Base-by-base conservation (phyloP, 179 eudicot genomes). In the Carnegiea gigantea region DNA sequence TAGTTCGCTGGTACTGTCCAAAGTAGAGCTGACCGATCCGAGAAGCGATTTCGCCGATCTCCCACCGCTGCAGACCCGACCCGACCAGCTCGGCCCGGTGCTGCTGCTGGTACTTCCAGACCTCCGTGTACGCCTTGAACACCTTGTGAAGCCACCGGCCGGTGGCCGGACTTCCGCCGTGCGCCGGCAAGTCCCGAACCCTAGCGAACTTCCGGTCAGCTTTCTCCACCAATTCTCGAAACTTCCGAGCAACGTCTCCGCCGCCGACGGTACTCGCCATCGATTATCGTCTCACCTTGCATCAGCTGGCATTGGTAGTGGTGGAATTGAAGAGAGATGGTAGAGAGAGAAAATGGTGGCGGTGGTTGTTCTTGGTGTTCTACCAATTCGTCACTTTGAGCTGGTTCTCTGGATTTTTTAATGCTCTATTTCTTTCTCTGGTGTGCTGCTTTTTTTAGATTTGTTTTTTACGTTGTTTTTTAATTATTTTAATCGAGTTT, bases 21-120 rank as follows among this genome's bases (percentile, higher is more conserved):
- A 80, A 94, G 60, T 94, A 95, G 13, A 95, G 89, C 89, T 95
- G 98, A 5, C 94, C 98, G 73, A 95, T 94, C 78, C 99, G 85
- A 0, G 96, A 96, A 0, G 98, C 98, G 88, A 92, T 92, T 87
- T 96, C 97, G 1, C 99, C 98, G 86, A 95, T 95, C 82, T 94
- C 96, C 94, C 92, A 92, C 17, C 98, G 86, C 74, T 89, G 91
- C 0, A 94, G 88, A 1, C 99, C 98, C 60, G 91, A 86, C 33
- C 83, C 88, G 6, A 90, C 89, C n/a, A 94, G 86, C 81, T 77
- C 81, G 40, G 86, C 80, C 40, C 99, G 89, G 80, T 95, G 89
- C 73, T 87, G 80, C 70, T 90, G 95, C 90, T 95, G 99, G 79
- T 75, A 92, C 83, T 93, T 90, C 99, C 99, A 95, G 20, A 95